Base-by-base conservation (phyloP, 2,329 filamentous ascomycete genomes). In the Talaromyces sp. region DNA sequence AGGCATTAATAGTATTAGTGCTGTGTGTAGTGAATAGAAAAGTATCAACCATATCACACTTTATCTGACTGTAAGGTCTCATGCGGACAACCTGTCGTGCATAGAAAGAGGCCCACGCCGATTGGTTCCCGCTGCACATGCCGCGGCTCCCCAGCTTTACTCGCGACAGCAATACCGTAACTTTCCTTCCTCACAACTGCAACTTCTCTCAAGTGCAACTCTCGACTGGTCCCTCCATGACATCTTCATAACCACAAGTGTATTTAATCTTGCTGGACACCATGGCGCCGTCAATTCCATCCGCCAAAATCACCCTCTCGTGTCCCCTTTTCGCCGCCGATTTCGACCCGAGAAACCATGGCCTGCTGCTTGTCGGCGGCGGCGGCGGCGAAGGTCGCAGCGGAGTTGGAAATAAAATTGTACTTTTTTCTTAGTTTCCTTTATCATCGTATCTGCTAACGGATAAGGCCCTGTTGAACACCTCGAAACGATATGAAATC, bases 271-370 rank as follows among this genome's bases (percentile, higher is more conserved):
- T 8, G 14, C 14, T 8, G 1, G 12, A 7, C 35, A 24, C 11
- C 27, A 77, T 77, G 75, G 74, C 75, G 61, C 74, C 75, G n/a
- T 65, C 66, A 24, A 67, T 76, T 53, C 62, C 71, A 43, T 74
- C 74, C 3, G 83, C 88, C 62, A 88, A 86, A 73, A 79, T 86
- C 66, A 85, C 85, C 59, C 84, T 95, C 65, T 85, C 86, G 61
- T 97, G 93, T 75, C 92, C 92, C 54, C 84, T 96, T 61, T 96
- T 92, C 74, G 86, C 89, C 59, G 89, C 91, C 72, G 92, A 92
- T 70, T 97, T 96, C 74, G 91, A 96, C 71, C 90, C 89, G 56
- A 83, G 88, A 69, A 87, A 95, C 77, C 83, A 88, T 62, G 84
- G 84, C 64, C 87, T 87, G 64, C 81, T 97, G 26, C 79, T 96